Evolutionary conservation across 768 basidiomycete genomes (phyloP).

Genomic region (Mycena indigotica): DNA sequence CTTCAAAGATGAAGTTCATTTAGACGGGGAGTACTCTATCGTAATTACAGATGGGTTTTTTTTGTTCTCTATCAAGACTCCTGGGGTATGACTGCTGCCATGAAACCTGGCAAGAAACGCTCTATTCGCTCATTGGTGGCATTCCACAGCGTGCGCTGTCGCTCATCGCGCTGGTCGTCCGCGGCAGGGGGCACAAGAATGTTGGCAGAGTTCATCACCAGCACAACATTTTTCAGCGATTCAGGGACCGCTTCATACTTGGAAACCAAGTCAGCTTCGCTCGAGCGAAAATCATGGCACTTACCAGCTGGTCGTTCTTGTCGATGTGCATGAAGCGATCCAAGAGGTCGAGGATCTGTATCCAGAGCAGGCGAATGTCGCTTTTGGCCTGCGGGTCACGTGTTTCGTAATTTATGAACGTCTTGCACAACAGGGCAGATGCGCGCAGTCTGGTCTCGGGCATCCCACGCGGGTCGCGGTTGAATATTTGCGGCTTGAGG

Average conservation of each 20-base stretch:
- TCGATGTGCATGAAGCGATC: conserved; percentile 89
- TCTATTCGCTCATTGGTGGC: conserved; percentile 87
- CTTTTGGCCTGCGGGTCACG: conserved; percentile 60
- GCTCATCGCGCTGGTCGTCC: conserved; percentile 54
- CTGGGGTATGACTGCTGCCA: conserved; percentile 67
- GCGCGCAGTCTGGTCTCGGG: conserved; percentile 88
- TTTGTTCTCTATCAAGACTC: conserved; percentile 14
- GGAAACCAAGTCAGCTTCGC: too few relatives aligned
- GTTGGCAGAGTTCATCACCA: conserved; percentile 91
- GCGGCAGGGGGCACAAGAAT: conserved; percentile 73
- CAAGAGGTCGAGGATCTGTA: conserved; percentile 84
- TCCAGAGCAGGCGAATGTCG: conserved; percentile 80
- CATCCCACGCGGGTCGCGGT: conserved; percentile 83
- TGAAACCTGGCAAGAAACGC: conserved; percentile 88
- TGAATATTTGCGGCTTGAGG: conserved; percentile 77
- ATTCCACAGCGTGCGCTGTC: conserved; percentile 76
- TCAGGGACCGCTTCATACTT: conserved; percentile 96
- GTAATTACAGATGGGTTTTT: conserved; percentile 25
- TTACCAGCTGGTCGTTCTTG: conserved; percentile 82
- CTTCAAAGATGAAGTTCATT: conserved; percentile 64
- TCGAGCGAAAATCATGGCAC: too few relatives aligned
- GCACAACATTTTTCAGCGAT: conserved; percentile 92
- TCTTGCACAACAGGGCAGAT: conserved; percentile 89
- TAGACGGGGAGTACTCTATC: conserved; percentile 26
- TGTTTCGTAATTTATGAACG: conserved; percentile 91